Conservation (phyloP, 169 alveolate species). For the Blepharisma undulans region DNA sequence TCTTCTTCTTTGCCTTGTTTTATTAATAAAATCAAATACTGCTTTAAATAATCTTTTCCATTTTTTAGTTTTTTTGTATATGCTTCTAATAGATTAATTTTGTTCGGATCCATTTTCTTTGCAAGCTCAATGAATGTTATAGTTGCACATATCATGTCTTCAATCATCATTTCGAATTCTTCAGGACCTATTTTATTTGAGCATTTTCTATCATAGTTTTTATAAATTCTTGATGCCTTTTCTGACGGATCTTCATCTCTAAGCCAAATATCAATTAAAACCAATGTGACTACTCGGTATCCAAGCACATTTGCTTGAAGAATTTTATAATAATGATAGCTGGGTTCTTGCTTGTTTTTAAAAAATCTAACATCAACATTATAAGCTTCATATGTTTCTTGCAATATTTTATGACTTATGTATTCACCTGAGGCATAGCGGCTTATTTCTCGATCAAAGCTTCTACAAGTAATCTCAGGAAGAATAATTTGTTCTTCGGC, state of each 20-base stretch:
- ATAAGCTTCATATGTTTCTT: neutral
- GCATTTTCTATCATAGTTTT: neutral
- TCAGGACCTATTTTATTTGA: neutral
- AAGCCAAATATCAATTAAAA: neutral
- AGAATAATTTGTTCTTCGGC: neutral
- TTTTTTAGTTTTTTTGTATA: neutral
- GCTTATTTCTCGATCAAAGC: neutral
- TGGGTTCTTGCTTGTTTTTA: neutral
- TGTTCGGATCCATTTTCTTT: neutral
- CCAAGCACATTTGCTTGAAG: neutral
- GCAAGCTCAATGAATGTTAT: neutral
- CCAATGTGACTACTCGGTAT: neutral
- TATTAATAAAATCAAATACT: neutral
- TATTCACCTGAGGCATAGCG: neutral
- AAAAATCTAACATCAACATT: neutral
- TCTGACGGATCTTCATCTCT: neutral
- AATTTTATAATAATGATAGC: neutral
- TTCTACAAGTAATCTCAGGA: neutral
- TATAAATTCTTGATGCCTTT: neutral
- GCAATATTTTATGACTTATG: neutral
- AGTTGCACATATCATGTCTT: neutral
- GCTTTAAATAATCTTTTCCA: neutral
- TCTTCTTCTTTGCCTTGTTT: neutral
- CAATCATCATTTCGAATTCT: neutral
- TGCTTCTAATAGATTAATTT: neutral